Conservation (phyloP, 805 yeast genomes). For the Candida nemodendra region DNA sequence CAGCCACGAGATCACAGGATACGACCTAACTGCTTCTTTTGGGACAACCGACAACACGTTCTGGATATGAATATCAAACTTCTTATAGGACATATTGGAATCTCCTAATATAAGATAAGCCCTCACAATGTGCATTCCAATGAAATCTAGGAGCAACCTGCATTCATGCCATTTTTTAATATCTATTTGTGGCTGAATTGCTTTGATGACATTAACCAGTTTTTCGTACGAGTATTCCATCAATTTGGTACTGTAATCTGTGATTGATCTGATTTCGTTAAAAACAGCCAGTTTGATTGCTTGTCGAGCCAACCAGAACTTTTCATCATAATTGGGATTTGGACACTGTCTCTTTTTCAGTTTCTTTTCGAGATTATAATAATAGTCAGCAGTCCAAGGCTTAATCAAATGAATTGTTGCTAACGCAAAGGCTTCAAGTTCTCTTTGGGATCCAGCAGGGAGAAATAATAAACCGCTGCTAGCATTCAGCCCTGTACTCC, state of each 20-base stretch:
- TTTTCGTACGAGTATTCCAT: conserved; percentile 56
- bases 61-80: conserved; percentile 62
- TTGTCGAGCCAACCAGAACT: conserved; percentile 48
- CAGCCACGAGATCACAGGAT: conserved; percentile 48
- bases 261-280: conserved; percentile 46
- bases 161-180: conserved; percentile 41
- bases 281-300: conserved; percentile 50
- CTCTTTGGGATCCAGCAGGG: conserved; percentile 41
- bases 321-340: conserved; percentile 21
- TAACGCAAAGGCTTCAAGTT: conserved; percentile 40
- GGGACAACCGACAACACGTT: conserved; percentile 43
- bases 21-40: conserved; percentile 26
- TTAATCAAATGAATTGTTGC: conserved; percentile 39
- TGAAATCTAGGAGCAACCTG: conserved; percentile 53
- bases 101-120: conserved; percentile 58
- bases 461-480: conserved; percentile 44
- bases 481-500: conserved; percentile 42
- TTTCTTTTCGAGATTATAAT: conserved; percentile 38
- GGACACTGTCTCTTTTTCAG: conserved; percentile 38
- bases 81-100: conserved; percentile 57
- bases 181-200: conserved; percentile 20
- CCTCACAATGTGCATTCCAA: conserved; percentile 62
- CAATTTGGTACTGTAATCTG: conserved; percentile 47
- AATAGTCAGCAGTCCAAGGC: conserved; percentile 45
- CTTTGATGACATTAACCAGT: conserved; percentile 39